Percentiles rank a stretch among this genome's conserved stretches.
Evolutionary conservation across 192 early-diverging fungal genomes (phyloP).

Genomic region (Phycomyces blakesleeanus): DNA sequence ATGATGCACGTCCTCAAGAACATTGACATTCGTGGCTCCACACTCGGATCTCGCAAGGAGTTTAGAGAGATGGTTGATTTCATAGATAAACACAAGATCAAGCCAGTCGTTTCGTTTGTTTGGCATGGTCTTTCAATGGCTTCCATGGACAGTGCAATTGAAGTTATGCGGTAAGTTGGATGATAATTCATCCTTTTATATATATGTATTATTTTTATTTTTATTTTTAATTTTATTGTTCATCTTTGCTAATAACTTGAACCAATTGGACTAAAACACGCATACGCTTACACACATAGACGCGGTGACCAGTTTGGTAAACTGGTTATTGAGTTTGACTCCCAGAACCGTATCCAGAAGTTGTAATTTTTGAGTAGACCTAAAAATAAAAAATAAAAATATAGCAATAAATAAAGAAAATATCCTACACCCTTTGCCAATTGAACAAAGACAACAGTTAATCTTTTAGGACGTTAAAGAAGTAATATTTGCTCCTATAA

Average conservation of each 20-base stretch:
- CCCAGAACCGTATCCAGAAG: no score
- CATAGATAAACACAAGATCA: slow-evolving; percentile 50
- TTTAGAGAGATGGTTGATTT: slow-evolving; percentile 61
- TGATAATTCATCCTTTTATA: no score
- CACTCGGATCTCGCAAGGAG: slow-evolving; percentile 62
- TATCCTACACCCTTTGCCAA: no score
- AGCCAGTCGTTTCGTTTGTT: slow-evolving; percentile 52
- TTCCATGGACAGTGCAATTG: slow-evolving; percentile 23
- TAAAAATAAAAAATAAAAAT: no score
- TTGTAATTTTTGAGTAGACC: no score
- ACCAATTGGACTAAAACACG: neutral
- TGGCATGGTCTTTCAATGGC: slow-evolving; percentile 44
- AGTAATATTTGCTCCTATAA: no score
- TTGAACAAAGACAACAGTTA: no score
- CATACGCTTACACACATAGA: slow-evolving; percentile 13
- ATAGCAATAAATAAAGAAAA: no score
- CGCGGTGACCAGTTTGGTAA: slow-evolving; percentile 38
- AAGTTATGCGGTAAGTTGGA: slow-evolving; percentile 28
- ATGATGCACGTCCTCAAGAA: slow-evolving; percentile 57
- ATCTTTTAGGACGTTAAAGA: no score
- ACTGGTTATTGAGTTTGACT: slow-evolving; percentile 26
- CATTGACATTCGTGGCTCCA: slow-evolving; percentile 56
- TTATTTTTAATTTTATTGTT: no score
- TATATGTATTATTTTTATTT: neutral
- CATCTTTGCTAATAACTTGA: neutral